Conservation (phyloP, 495 filamentous ascomycete genomes). For the Podospora didyma region DNA sequence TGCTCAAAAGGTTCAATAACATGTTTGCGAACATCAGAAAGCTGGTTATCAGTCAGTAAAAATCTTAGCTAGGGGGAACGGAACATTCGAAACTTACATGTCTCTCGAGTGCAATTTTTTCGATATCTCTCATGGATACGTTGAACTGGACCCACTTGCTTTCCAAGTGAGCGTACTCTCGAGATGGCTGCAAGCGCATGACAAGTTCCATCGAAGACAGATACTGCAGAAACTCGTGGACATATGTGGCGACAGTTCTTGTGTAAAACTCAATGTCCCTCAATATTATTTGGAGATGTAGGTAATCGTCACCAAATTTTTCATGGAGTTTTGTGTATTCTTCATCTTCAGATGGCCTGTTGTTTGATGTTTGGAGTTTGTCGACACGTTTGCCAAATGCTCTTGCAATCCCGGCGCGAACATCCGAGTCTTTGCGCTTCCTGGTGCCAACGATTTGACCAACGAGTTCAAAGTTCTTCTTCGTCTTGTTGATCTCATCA, state of each 20-base stretch:
- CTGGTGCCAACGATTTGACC: slow-evolving; percentile 73
- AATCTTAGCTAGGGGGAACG: background rate
- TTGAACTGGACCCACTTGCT: slow-evolving; percentile 87
- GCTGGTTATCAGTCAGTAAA: slow-evolving; percentile 40
- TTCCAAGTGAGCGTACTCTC: slow-evolving; percentile 72
- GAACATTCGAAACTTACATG: slow-evolving; percentile 60
- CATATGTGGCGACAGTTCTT: slow-evolving; percentile 59
- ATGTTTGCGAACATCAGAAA: slow-evolving; percentile 69
- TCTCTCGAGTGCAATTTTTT: slow-evolving; percentile 70
- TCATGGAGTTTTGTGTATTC: slow-evolving; percentile 72
- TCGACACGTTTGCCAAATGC: slow-evolving; percentile 83
- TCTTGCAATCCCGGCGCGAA: slow-evolving; percentile 75
- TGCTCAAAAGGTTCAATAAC: slow-evolving; percentile 85
- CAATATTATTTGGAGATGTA: slow-evolving; percentile 83
- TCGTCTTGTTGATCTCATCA: slow-evolving; percentile 84
- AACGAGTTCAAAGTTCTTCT: slow-evolving; percentile 85
- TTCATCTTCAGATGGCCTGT: slow-evolving; percentile 71
- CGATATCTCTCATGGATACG: slow-evolving; percentile 74
- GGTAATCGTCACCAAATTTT: slow-evolving; percentile 79
- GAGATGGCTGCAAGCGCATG: slow-evolving; percentile 53
- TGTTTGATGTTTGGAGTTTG: slow-evolving; percentile 58
- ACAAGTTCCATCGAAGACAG: slow-evolving; percentile 65
- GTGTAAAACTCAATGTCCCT: slow-evolving; percentile 88
- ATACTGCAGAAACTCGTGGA: slow-evolving; percentile 69
- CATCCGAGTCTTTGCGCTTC: slow-evolving; percentile 87